Percentiles rank a stretch among this genome's conserved stretches.
Evolutionary conservation across 768 basidiomycete genomes (phyloP).

Genomic region (Collybiopsis confluens): DNA sequence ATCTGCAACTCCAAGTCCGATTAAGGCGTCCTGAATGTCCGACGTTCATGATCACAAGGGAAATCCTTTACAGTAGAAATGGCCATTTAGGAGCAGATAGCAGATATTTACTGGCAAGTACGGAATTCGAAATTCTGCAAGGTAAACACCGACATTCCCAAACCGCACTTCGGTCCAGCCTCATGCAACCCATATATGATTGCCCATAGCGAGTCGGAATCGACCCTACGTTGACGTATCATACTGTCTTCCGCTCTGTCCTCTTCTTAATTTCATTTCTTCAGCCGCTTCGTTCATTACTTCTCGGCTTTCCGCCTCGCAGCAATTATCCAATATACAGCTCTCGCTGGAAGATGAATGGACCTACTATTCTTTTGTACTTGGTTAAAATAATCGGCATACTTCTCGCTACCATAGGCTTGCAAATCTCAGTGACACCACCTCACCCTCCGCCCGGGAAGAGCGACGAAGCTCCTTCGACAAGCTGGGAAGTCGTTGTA

Average conservation of each 20-base stretch:
- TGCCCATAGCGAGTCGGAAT: not conserved
- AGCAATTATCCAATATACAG: not conserved
- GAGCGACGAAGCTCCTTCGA: slow-evolving; percentile 30
- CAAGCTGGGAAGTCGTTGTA: slow-evolving; percentile 32
- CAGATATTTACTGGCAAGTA: not conserved
- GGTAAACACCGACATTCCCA: too few relatives aligned
- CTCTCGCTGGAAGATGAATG: not conserved
- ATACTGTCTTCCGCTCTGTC: not conserved
- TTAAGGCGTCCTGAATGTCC: too few relatives aligned
- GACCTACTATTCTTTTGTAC: slow-evolving; percentile 12
- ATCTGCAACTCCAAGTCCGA: too few relatives aligned
- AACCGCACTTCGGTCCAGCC: not conserved
- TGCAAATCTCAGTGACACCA: slow-evolving; percentile 43
- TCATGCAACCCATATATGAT: not conserved
- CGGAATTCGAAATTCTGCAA: too few relatives aligned
- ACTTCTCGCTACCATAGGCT: slow-evolving; percentile 35
- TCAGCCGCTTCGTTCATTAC: not conserved
- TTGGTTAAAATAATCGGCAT: slow-evolving; percentile 40
- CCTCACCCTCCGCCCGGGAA: slow-evolving; percentile 35
- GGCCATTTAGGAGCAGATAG: too few relatives aligned
- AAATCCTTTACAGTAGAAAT: too few relatives aligned
- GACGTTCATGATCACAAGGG: too few relatives aligned
- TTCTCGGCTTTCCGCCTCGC: not conserved
- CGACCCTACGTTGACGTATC: not conserved
- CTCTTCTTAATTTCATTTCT: not conserved